Evolutionary conservation across 2,329 filamentous ascomycete genomes (phyloP), one percentile per base, ranked within the genome.

Genomic region (Metarhizium guizhouense): DNA sequence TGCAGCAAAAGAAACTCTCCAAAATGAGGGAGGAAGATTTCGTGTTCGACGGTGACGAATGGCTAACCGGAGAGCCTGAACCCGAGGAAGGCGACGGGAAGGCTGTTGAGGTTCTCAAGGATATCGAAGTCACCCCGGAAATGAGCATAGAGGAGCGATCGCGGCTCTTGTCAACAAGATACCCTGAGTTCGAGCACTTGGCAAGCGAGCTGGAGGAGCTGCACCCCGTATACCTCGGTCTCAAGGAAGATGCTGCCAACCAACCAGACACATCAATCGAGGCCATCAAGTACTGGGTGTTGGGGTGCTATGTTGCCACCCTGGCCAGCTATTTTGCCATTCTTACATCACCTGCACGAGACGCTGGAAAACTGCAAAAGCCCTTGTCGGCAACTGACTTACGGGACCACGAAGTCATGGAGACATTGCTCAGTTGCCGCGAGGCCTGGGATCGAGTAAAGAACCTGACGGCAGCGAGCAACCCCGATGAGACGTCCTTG

Each of bases 241-340:
- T 86, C 49, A 81, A 84, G 51, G 75, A 80, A 52, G 76, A 80
- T 34, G 82, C 84, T 1, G 76, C 82, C 54, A 73, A 72, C 6
- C 77, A 76, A 63, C 70, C 72, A 11, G 73, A 68, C 57, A 77
- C 74, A 56, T 82, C 82, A 2, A 69, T 86, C n/a, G 75, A 81
- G 25, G 76, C 85, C 8, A 78, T 90, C 57, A 94, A 93, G 68
- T 86, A 88, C 67, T 85, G 90, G 69, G 84, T 92, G 11, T 76
- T 95, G 43, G 86, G 89, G 5, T 89, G 91, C 57, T 97, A 99
- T 67, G 77, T 97, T 29, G 90, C 88, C 47, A 81, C 90, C 1
- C 77, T 99, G 62, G 86, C 88, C 51, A 92, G 96, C 83, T 99
- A 99, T 71, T 96, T 99, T 69, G 89, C 92, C 42, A 81, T 97